Evolutionary conservation across 2,329 filamentous ascomycete species (phyloP), one percentile per base, ranked within the genome.

Genomic region (Stemphylium lycopersici): DNA sequence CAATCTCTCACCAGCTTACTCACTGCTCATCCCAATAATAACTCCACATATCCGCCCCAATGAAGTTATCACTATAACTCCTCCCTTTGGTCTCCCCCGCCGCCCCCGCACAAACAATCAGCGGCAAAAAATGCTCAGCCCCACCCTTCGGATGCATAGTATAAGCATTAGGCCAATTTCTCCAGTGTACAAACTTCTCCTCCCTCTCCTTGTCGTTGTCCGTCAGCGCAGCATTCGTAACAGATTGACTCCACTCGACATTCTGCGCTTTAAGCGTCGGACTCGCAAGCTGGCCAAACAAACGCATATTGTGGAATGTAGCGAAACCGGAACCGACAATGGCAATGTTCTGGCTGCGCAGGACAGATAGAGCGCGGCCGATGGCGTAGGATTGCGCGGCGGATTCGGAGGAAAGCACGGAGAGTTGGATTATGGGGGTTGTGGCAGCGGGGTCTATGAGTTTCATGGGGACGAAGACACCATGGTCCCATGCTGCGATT

Each of bases 241-340:
- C 69, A 0, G 76, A 76, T 0, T 47, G 59, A 65, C 80, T 85
- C 82, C 83, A 86, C 29, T 67, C 72, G 12, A 61, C 50, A 38
- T 71, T 74, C 24, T 68, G 54, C 12, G 54, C 51, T 52, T 69
- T 70, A 61, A 77, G 77, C 2, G 59, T 46, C 0, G 70, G 69
- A 0, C 66, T 68, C 2, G 20, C 55, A 48, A 1, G 64, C 56
- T 4, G 50, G 52, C 31, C 68, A 69, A 6, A 59, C 62, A 58
- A 79, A 76, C 78, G 85, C 7, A 85, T 63, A 66, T 86, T 85
- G 68, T 86, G 84, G 51, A 86, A 76, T 2, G 80, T 82, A 1
- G 84, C 83, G 60, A 86, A 86, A 20, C 84, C 84, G 0, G 82
- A 85, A n/a, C 84, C 84, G 36, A 86, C 62, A 50, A 87, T 78